Evolutionary conservation across 345 rosid genomes (phyloP).

Genomic region (Kandelia obovata): DNA sequence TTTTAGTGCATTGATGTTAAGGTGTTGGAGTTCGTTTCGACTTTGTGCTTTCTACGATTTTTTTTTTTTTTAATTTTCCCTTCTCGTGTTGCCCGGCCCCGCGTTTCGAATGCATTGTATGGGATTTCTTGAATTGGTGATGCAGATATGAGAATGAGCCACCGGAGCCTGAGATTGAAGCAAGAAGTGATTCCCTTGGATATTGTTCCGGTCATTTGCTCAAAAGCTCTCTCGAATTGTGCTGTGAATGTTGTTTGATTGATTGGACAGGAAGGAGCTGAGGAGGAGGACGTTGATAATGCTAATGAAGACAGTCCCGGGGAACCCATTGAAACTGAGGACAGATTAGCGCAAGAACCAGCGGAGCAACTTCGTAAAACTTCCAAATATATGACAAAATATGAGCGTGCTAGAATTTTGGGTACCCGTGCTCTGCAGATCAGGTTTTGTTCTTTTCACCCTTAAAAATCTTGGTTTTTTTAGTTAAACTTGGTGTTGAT

Average conservation of each 20-base stretch:
- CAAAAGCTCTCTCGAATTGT: neutral
- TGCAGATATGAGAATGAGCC: constrained; percentile 82
- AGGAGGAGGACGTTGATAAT: constrained; percentile 55
- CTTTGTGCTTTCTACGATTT: too few relatives aligned
- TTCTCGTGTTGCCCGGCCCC: neutral
- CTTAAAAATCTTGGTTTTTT: neutral
- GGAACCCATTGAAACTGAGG: constrained; percentile 65
- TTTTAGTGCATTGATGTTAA: too few relatives aligned
- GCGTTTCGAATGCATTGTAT: neutral
- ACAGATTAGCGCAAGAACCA: constrained; percentile 43
- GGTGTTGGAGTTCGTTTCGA: too few relatives aligned
- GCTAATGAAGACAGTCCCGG: constrained; percentile 44
- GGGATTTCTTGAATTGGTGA: neutral
- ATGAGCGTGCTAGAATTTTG: constrained; percentile 77
- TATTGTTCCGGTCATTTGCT: neutral
- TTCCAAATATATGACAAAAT: constrained; percentile 72
- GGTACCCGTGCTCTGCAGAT: constrained; percentile 83
- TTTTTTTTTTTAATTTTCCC: too few relatives aligned
- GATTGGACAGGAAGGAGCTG: constrained; percentile 63
- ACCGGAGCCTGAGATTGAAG: constrained; percentile 78
- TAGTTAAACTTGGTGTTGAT: neutral
- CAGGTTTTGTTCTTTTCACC: constrained; percentile 35
- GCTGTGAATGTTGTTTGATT: constrained; percentile 5
- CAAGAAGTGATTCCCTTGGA: constrained; percentile 17
- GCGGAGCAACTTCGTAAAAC: constrained; percentile 55